Evolutionary conservation across 2,329 filamentous ascomycete species (phyloP).

Genomic region (Ophiostoma montium): DNA sequence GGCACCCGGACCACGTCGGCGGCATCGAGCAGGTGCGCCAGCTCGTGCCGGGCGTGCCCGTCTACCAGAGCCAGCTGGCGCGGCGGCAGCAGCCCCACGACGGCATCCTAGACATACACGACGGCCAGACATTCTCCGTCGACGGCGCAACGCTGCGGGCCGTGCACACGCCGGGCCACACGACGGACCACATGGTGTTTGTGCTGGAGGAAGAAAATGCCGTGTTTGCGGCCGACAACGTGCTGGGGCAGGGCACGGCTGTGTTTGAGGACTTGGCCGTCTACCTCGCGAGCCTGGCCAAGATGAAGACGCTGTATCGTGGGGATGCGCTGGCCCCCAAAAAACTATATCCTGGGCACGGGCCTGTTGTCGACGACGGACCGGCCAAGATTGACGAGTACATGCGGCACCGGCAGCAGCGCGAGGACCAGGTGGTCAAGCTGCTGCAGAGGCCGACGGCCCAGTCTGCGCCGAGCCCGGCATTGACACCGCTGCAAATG

Average conservation of each 20-base stretch:
- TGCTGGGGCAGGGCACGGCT: slow-evolving; percentile 58
- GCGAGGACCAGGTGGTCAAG: slow-evolving; percentile 64
- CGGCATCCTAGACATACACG: slow-evolving; percentile 19
- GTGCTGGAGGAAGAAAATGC: slow-evolving; percentile 49
- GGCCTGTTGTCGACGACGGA: slow-evolving; percentile 61
- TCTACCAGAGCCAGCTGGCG: slow-evolving; percentile 46
- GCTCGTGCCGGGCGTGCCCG: slow-evolving; percentile 44
- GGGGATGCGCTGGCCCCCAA: slow-evolving; percentile 31
- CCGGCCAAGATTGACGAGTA: slow-evolving; percentile 65
- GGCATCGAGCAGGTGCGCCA: slow-evolving; percentile 56
- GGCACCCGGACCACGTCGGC: slow-evolving; percentile 76
- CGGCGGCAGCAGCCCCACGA: neutral
- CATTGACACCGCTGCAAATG: slow-evolving; percentile 63
- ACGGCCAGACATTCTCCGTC: slow-evolving; percentile 36
- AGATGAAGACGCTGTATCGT: slow-evolving; percentile 34
- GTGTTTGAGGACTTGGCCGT: slow-evolving; percentile 54
- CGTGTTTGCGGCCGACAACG: slow-evolving; percentile 63
- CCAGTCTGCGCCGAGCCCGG: neutral
- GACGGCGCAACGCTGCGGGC: slow-evolving; percentile 46
- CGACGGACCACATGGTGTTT: slow-evolving; percentile 53
- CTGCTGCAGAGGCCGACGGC: slow-evolving; percentile 31
- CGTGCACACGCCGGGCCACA: slow-evolving; percentile 54
- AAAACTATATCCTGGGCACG: slow-evolving; percentile 76
- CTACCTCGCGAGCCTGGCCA: slow-evolving; percentile 46
- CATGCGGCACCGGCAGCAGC: slow-evolving; percentile 61